Conservation (phyloP, 495 filamentous ascomycete species). For the Hypoxylon subgilvum region DNA sequence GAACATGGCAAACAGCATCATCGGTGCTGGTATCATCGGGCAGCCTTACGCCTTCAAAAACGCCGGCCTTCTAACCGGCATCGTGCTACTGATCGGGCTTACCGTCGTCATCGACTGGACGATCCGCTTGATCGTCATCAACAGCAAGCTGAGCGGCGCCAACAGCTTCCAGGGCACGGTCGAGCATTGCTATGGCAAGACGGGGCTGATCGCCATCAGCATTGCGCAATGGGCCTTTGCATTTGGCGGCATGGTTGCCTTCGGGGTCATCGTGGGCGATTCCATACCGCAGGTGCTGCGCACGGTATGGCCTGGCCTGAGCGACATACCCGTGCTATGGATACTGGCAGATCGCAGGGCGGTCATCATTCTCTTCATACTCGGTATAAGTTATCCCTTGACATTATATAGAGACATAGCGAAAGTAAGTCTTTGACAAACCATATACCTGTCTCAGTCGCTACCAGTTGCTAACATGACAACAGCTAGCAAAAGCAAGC, state of each 20-base stretch:
- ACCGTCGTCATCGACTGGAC: conserved; percentile 95
- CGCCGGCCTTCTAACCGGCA: conserved; percentile 80
- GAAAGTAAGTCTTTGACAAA: conserved; percentile 66
- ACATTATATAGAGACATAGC: conserved; percentile 96
- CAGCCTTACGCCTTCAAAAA: conserved; percentile 95
- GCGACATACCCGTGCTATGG: conserved; percentile 75
- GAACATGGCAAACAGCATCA: conserved; percentile 99
- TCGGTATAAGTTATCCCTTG: conserved; percentile 89
- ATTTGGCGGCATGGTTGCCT: conserved; percentile 97
- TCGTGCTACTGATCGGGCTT: conserved; percentile 75
- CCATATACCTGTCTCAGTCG: not conserved
- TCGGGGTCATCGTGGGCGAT: conserved; percentile 96
- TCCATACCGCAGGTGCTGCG: conserved; percentile 88
- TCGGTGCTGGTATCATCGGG: conserved; percentile 96
- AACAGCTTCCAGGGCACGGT: conserved; percentile 94
- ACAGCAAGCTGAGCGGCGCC: conserved; percentile 90
- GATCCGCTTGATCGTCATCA: conserved; percentile 92
- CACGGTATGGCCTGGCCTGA: conserved; percentile 79
- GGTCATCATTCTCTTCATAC: conserved; percentile 82
- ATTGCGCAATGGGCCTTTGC: conserved; percentile 97
- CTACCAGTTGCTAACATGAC: conserved; percentile 9
- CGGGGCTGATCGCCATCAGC: conserved; percentile 86
- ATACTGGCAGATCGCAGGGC: conserved; percentile 79
- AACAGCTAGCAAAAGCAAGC: conserved; percentile 90
- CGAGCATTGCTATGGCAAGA: conserved; percentile 87